Evolutionary conservation across 2,329 filamentous ascomycete species (phyloP).

Genomic region (Phialemoniopsis sp.): DNA sequence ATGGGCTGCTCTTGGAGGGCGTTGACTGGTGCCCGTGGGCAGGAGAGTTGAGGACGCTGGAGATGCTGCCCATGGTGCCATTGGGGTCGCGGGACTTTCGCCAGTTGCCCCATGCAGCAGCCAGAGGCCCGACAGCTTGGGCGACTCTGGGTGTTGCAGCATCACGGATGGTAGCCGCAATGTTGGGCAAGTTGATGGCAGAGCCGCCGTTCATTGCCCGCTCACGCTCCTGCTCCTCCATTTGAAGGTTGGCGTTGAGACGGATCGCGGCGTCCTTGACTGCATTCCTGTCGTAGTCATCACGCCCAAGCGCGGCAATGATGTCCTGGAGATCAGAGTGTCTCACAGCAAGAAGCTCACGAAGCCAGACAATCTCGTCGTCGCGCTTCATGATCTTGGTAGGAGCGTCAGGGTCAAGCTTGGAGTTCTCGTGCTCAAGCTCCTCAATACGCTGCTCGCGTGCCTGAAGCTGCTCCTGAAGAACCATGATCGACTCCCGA

Average conservation of each 20-base stretch:
- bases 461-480: conserved; percentile 95
- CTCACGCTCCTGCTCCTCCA: conserved; percentile 96
- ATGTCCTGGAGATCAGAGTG: conserved; percentile 92
- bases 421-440: conserved; percentile 68
- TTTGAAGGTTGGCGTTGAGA: conserved; percentile 89
- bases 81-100: conserved; percentile 60
- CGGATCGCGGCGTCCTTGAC: conserved; percentile 91
- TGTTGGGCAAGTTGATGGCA: conserved; percentile 64
- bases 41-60: conserved; percentile 41
- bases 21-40: conserved; percentile 41
- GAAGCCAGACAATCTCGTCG: conserved; percentile 91
- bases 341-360: conserved; percentile 86
- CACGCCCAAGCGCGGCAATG: conserved; percentile 71
- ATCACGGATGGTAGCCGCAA: conserved; percentile 72
- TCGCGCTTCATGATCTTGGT: conserved; percentile 86
- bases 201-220: conserved; percentile 70
- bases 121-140: conserved; percentile 69
- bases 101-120: conserved; percentile 98
- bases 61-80: conserved; percentile 36
- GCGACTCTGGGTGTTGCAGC: conserved; percentile 79
- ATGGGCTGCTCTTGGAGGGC: conserved; percentile 52
- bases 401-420: conserved; percentile 71
- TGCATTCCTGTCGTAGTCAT: conserved; percentile 70
- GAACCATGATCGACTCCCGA: conserved; percentile 90
- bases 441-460: conserved; percentile 87